These are phyloP conservation scores for Madurella mycetomatis DNA, from an alignment of 2,329 filamentous ascomycete genomes.

Conservation along the genomic window DNA sequence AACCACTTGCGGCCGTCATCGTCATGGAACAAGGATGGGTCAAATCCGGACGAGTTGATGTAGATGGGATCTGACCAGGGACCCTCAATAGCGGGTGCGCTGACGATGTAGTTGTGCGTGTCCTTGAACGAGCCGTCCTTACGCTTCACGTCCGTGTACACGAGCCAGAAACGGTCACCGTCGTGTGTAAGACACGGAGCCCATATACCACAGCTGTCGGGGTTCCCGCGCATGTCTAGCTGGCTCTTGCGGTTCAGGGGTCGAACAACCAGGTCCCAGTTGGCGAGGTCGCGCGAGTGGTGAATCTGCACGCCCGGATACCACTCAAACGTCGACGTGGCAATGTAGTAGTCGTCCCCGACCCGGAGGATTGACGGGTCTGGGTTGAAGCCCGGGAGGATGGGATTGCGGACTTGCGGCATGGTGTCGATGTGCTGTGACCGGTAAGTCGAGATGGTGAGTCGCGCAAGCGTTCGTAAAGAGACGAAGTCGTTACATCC, in stretches of 20 bases:
- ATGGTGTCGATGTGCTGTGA: conserved; percentile 29
- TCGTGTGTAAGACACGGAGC: conserved; percentile 61
- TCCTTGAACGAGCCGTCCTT: conserved; percentile 64
- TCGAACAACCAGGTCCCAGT: conserved; percentile 45
- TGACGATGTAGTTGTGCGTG: conserved; percentile 60
- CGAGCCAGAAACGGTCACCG: conserved; percentile 56
- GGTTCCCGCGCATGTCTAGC: conserved; percentile 55
- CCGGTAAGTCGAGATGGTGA: background rate
- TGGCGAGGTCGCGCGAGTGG: conserved; percentile 49
- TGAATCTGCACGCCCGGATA: conserved; percentile 53
- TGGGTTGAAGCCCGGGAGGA: conserved; percentile 53
- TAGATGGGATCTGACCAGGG: conserved; percentile 60
- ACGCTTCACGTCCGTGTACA: conserved; percentile 63
- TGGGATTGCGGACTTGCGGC: conserved; percentile 49
- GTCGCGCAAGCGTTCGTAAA: background rate
- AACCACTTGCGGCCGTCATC: conserved; percentile 54
- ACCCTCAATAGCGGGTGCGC: conserved; percentile 47
- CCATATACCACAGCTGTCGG: conserved; percentile 60
- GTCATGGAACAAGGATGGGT: conserved; percentile 57
- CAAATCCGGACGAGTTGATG: conserved; percentile 58
- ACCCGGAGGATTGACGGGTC: conserved; percentile 52
- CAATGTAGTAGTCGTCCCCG: conserved; percentile 51
- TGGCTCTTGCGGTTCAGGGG: conserved; percentile 48
- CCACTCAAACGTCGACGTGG: conserved; percentile 54
- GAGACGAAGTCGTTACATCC: background rate